Evolutionary conservation across 2,329 filamentous ascomycete species (phyloP).

Genomic region (Juglanconis oblonga): DNA sequence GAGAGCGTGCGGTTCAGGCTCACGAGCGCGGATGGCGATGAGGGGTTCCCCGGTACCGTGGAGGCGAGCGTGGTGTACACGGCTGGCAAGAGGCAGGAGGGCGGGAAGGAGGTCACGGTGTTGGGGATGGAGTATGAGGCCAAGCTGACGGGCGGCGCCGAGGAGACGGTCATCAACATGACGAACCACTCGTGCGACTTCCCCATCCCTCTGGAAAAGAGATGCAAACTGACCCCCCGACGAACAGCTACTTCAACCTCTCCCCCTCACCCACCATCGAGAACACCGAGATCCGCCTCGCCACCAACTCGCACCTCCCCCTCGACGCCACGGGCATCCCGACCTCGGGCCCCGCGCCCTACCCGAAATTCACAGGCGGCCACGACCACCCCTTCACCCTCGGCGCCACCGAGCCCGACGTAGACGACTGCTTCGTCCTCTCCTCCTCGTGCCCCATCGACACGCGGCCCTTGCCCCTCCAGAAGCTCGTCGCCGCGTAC

Average conservation of each 20-base stretch:
- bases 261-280: constrained; percentile 50
- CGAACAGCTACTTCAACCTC: constrained; percentile 62
- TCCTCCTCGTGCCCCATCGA: constrained; percentile 59
- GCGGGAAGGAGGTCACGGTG: constrained; percentile 63
- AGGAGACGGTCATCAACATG: constrained; percentile 90
- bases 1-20: constrained; percentile 66
- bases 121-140: constrained; percentile 89
- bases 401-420: constrained; percentile 65
- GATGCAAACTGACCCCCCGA: no score
- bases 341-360: constrained; percentile 61
- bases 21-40: constrained; percentile 75
- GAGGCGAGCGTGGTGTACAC: constrained; percentile 77
- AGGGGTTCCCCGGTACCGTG: constrained; percentile 86
- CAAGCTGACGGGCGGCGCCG: constrained; percentile 70
- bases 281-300: constrained; percentile 65
- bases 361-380: constrained; percentile 58
- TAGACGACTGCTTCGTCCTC: constrained; percentile 91
- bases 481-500: constrained; percentile 66
- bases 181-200: constrained; percentile 83
- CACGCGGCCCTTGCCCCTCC: constrained; percentile 61
- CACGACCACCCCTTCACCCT: constrained; percentile 66
- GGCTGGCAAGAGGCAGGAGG: constrained; percentile 59
- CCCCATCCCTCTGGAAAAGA: no score
- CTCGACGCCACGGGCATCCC: constrained; percentile 74
- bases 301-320: constrained; percentile 64